Evolutionary conservation across 768 basidiomycete genomes (phyloP).

Genomic region (Russula griseocarnosa): DNA sequence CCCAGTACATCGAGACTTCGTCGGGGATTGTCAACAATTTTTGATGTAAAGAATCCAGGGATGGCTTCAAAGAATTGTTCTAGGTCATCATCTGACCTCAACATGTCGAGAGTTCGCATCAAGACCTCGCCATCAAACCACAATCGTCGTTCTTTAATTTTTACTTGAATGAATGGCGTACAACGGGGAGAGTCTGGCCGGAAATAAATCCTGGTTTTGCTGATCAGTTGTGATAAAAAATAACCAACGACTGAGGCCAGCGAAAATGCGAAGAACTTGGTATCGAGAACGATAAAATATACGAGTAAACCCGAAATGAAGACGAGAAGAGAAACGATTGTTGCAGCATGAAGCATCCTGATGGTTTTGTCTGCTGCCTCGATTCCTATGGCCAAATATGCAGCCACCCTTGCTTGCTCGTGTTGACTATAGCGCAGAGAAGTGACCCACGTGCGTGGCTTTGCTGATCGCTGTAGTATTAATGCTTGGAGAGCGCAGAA

Average conservation of each 20-base stretch:
- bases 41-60: not conserved
- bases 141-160: not conserved
- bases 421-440: not conserved
- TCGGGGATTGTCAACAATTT: not conserved
- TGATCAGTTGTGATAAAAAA: too few species aligned
- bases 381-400: not conserved
- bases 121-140: not conserved
- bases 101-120: not conserved
- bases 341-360: too few species aligned
- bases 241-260: not conserved
- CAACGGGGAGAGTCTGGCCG: too few species aligned
- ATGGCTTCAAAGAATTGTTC: not conserved
- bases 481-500: constrained; percentile 1
- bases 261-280: too few species aligned
- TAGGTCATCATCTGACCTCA: not conserved
- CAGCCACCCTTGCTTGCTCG: not conserved
- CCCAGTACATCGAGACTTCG: not conserved
- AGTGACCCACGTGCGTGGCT: not conserved
- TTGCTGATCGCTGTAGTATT: not conserved
- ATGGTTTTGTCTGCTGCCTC: not conserved
- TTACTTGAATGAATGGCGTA: not conserved
- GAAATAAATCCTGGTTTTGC: too few species aligned
- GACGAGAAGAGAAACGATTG: too few species aligned
- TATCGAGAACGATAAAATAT: too few species aligned
- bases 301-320: too few species aligned